These are phyloP conservation scores for Hypomyces perniciosus DNA, from an alignment of 2,329 filamentous ascomycete species.

Conservation along the genomic window DNA sequence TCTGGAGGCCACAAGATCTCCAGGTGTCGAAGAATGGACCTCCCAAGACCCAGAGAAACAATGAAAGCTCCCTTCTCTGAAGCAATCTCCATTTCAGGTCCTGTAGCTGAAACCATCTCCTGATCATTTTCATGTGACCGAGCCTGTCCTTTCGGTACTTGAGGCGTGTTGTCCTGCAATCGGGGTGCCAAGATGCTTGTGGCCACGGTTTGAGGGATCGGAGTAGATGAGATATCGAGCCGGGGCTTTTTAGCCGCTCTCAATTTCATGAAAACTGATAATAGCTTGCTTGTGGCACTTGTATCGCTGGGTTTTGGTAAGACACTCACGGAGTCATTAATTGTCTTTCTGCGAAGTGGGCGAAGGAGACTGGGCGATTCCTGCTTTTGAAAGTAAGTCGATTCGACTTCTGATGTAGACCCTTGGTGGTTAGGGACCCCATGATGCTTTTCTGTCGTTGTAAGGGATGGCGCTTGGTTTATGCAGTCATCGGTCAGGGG, in stretches of 20 bases:
- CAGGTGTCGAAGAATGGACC: conserved; percentile 44
- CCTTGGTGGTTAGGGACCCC: not conserved
- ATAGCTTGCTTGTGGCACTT: conserved; percentile 22
- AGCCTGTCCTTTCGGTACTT: not conserved
- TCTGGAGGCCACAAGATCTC: conserved; percentile 42
- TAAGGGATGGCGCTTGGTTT: not conserved
- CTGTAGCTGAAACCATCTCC: conserved; percentile 4
- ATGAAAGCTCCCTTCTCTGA: conserved; percentile 34
- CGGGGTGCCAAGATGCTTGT: not conserved
- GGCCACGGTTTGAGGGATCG: not conserved
- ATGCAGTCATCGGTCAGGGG: not conserved
- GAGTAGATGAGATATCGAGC: not conserved
- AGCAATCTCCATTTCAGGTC: conserved; percentile 17
- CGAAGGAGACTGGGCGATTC: not conserved
- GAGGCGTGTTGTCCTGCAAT: not conserved
- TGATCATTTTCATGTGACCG: not conserved
- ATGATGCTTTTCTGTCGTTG: not conserved
- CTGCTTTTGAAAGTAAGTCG: not conserved
- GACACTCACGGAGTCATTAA: not conserved
- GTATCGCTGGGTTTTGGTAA: conserved; percentile 16
- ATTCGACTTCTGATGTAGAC: not conserved
- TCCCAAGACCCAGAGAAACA: conserved; percentile 44
- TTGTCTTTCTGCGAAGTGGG: not conserved
- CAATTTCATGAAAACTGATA: conserved; percentile 28
- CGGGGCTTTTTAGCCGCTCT: conserved; percentile 22